Evolutionary conservation across 1,284 basidiomycete species (phyloP), one percentile per base, ranked within the genome.

Genomic region (Farysia itapuensis): DNA sequence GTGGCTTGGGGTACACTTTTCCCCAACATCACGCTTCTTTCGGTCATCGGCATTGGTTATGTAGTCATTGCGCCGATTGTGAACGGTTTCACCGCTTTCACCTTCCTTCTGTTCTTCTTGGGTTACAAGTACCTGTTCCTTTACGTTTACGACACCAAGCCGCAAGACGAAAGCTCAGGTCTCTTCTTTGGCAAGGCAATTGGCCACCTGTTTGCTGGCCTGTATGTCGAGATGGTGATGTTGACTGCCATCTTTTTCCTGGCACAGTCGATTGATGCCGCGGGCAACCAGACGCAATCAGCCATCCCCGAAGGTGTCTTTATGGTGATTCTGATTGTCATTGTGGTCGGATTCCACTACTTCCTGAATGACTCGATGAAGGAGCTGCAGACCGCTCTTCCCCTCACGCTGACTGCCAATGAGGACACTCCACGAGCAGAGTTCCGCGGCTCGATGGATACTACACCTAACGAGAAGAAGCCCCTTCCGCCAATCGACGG

Each of bases 181-280:
- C 78, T 89, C 37, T 97, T 97, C 82, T 97, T 94, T 82, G 92
- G 92, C 34, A 90, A 87, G 78, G 94, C 95, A 1, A 85, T 98
- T 33, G 84, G 87, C 42, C 93, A 96, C 71, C 76, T 94, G 31
- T 96, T 97, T 67, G 89, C 91, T n/a, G 94, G 91, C 4, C 61
- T 74, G 15, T 76, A 76, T 50, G 52, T 76, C 43, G 63, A 68
- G 43, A 58, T 59, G 48, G 43, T 76, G 25, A 61, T 76, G 47
- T 52, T 73, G 28, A 54, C 70, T 13, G 59, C 66, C 39, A 67
- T 75, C 39, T 76, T 72, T 65, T 68, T 75, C 56, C 51, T 73
- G 15, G 41, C 64, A 18, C 65, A 69, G 56, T 63, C 64, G 25
- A 29, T 36, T 5, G 47, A 65, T 38, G 52, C 61, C 26, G 33